Evolutionary conservation across 768 basidiomycete species (phyloP).

Genomic region (Multifurca ochricompacta): DNA sequence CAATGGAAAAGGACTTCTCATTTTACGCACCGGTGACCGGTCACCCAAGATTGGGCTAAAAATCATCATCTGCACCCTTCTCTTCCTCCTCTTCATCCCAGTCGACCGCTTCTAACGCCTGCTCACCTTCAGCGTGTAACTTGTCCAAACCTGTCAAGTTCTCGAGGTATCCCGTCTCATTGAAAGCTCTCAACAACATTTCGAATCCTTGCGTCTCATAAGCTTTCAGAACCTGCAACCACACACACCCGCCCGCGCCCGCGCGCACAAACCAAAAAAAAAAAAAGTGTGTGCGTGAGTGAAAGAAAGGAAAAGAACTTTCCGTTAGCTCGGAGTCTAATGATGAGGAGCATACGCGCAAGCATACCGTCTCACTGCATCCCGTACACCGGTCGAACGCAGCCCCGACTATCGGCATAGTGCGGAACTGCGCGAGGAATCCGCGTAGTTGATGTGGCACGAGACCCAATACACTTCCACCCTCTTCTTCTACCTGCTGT

Average conservation of each 20-base stretch:
- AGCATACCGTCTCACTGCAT: constrained; percentile 69
- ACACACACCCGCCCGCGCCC: too few species aligned
- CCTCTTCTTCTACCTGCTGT: too few species aligned
- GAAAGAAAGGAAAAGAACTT: too few species aligned
- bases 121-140: constrained; percentile 46
- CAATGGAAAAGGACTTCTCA: too few species aligned
- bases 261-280: too few species aligned
- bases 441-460: constrained; percentile 95
- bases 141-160: constrained; percentile 47
- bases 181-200: constrained; percentile 75
- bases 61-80: constrained; percentile 28
- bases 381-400: constrained; percentile 88
- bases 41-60: too few species aligned
- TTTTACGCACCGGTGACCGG: too few species aligned
- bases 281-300: too few species aligned
- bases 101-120: constrained; percentile 39
- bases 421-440: constrained; percentile 80
- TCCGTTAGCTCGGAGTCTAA: too few species aligned
- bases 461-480: constrained; percentile 60
- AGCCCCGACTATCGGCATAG: constrained; percentile 74
- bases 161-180: constrained; percentile 75
- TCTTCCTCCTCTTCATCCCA: constrained; percentile 44
- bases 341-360: too few species aligned
- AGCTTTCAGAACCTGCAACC: constrained; percentile 70
- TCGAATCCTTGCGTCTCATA: constrained; percentile 77